phyloP scores from a whole-genome alignment of 768 basidiomycete genomes.

The Trametes punicea region DNA sequence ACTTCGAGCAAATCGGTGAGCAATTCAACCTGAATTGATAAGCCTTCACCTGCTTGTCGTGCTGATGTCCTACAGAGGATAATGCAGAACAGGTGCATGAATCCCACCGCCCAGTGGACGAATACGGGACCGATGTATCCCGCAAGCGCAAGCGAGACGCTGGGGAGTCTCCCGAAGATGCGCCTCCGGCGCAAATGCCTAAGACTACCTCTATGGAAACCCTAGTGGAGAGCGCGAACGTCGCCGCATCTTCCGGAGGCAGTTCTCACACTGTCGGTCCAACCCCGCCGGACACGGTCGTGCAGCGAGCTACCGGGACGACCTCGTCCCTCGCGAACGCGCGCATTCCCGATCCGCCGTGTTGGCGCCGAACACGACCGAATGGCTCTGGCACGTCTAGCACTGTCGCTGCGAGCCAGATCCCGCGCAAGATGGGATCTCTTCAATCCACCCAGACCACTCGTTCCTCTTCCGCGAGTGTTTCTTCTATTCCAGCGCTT shows the following conservation, averaged over 20 bases:
- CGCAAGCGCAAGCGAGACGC: not conserved
- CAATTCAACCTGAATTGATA: not conserved
- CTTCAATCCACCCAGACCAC: not conserved
- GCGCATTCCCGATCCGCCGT: not conserved
- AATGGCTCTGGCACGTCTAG: not conserved
- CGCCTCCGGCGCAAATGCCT: not conserved
- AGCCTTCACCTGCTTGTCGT: not conserved
- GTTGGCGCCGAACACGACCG: not conserved
- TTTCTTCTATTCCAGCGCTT: too few species aligned
- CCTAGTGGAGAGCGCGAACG: too few species aligned
- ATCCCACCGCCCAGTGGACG: not conserved
- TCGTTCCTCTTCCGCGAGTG: not conserved
- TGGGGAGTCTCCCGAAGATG: not conserved
- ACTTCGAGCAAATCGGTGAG: not conserved
- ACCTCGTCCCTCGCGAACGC: too few species aligned
- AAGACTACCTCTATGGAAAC: too few species aligned
- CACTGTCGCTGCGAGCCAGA: not conserved
- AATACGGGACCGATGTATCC: not conserved
- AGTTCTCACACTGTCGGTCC: too few species aligned
- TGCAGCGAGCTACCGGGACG: too few species aligned
- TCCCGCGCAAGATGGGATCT: not conserved
- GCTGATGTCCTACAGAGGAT: not conserved
- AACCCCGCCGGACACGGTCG: too few species aligned
- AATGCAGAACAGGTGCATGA: not conserved
- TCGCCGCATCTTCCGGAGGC: too few species aligned